phyloP scores from a whole-genome alignment of 345 rosid genomes.

The Ailanthus altissimus region DNA sequence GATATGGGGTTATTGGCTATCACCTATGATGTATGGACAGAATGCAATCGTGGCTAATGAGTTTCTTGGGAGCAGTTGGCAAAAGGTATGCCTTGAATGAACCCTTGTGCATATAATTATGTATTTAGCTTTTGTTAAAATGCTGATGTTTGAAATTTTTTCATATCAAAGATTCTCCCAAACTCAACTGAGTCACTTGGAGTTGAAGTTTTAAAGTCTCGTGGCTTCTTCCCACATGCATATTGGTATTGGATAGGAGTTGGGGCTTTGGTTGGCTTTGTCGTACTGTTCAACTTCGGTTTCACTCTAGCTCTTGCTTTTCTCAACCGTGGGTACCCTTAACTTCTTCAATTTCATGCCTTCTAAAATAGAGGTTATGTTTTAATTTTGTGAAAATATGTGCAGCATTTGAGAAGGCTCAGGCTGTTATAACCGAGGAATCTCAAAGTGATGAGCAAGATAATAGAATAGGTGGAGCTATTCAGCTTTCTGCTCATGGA shows the following conservation, averaged over 20 bases:
- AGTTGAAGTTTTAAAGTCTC: constrained; percentile 41
- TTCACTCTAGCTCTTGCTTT: constrained; percentile 40
- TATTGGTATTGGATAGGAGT: constrained; percentile 63
- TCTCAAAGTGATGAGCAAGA: constrained; percentile 28
- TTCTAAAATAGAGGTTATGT: constrained; percentile 2
- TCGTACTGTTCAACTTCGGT: constrained; percentile 39
- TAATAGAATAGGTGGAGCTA: constrained; percentile 30
- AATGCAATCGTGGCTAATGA: constrained; percentile 53
- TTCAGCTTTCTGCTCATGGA: constrained; percentile 31
- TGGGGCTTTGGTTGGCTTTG: constrained; percentile 39
- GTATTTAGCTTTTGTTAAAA: neutral
- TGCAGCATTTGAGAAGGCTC: constrained; percentile 65
- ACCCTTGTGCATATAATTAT: neutral
- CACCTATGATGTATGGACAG: constrained; percentile 67
- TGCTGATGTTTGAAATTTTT: constrained; percentile 5
- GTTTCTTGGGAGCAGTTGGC: constrained; percentile 57
- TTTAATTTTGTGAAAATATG: neutral
- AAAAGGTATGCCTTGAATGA: constrained; percentile 30
- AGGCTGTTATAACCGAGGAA: constrained; percentile 43
- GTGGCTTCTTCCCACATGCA: constrained; percentile 41
- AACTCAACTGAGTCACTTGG: constrained; percentile 41
- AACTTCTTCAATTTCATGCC: constrained; percentile 19
- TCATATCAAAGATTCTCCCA: neutral
- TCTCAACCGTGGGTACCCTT: constrained; percentile 41
- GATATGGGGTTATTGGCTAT: constrained; percentile 63